Evolutionary conservation across 768 basidiomycete genomes (phyloP).

Genomic region (Pulveroboletus sp.): DNA sequence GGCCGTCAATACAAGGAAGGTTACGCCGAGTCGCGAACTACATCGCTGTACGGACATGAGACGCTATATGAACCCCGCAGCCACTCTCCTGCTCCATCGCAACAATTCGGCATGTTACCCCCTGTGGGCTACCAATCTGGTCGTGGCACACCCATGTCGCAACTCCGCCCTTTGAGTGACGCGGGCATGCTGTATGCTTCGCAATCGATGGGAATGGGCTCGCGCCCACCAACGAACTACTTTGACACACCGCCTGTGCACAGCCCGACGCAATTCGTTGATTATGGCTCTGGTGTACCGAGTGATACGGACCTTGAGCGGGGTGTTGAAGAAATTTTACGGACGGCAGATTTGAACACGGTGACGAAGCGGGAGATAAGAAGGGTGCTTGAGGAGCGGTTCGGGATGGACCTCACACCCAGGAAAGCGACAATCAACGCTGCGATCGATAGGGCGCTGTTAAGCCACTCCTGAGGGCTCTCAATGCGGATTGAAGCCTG

Average conservation of each 20-base stretch:
- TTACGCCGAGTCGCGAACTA: slow-evolving; percentile 72
- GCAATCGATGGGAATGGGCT: slow-evolving; percentile 58
- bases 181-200: slow-evolving; percentile 47
- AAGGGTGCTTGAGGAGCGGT: slow-evolving; percentile 74
- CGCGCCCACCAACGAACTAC: slow-evolving; percentile 71
- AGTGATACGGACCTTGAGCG: slow-evolving; percentile 69
- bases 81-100: slow-evolving; percentile 70
- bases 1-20: slow-evolving; percentile 65
- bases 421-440: slow-evolving; percentile 74
- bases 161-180: slow-evolving; percentile 32
- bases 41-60: slow-evolving; percentile 82
- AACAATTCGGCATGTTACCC: slow-evolving; percentile 48
- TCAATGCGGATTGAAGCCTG: background rate
- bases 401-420: slow-evolving; percentile 68
- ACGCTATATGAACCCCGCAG: slow-evolving; percentile 76
- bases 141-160: slow-evolving; percentile 63
- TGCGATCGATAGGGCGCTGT: slow-evolving; percentile 67
- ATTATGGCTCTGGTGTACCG: slow-evolving; percentile 45
- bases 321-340: slow-evolving; percentile 69
- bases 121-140: slow-evolving; percentile 76
- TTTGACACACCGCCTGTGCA: slow-evolving; percentile 57
- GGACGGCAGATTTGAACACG: slow-evolving; percentile 77
- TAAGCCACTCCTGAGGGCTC: slow-evolving; percentile 38
- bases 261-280: slow-evolving; percentile 46
- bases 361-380: slow-evolving; percentile 92